Evolutionary conservation across 345 rosid species (phyloP).

Genomic region (Ceriops decandra): DNA sequence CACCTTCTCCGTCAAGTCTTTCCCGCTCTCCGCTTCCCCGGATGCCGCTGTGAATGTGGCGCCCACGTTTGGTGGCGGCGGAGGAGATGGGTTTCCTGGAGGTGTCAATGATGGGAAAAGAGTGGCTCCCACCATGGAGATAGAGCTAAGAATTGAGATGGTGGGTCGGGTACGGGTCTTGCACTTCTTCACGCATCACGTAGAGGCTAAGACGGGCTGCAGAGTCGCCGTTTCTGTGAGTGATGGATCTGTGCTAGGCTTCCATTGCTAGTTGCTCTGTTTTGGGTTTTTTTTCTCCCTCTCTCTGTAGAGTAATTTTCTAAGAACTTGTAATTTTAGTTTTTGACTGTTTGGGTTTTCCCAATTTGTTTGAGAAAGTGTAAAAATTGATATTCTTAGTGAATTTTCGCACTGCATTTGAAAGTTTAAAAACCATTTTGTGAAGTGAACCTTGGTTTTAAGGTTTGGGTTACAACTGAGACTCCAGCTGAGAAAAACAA

Average conservation of each 20-base stretch:
- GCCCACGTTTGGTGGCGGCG: constrained; percentile 24
- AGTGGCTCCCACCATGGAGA: constrained; percentile 80
- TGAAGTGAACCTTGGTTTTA: no score
- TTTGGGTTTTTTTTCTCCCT: no score
- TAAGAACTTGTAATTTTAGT: no score
- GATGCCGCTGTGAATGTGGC: constrained; percentile 25
- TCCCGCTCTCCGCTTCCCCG: constrained; percentile 39
- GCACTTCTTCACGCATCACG: constrained; percentile 77
- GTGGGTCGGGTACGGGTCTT: constrained; percentile 86
- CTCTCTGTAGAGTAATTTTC: no score
- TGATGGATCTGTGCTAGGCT: constrained; percentile 87
- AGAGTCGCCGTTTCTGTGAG: constrained; percentile 60
- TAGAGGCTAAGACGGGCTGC: constrained; percentile 60
- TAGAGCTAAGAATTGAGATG: constrained; percentile 63
- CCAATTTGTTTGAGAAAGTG: no score
- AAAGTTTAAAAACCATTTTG: no score
- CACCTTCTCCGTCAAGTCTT: constrained; percentile 82
- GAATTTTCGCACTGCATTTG: no score
- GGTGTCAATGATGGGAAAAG: constrained; percentile 32
- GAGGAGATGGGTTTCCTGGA: not conserved
- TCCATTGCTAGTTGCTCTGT: constrained; percentile 52
- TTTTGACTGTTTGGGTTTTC: no score
- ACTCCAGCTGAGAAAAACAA: no score
- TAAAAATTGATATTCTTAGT: no score
- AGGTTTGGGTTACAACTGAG: no score